These are phyloP conservation scores for Blumeriella jaapii DNA, from an alignment of 2,329 filamentous ascomycete species.

Conservation along the genomic window DNA sequence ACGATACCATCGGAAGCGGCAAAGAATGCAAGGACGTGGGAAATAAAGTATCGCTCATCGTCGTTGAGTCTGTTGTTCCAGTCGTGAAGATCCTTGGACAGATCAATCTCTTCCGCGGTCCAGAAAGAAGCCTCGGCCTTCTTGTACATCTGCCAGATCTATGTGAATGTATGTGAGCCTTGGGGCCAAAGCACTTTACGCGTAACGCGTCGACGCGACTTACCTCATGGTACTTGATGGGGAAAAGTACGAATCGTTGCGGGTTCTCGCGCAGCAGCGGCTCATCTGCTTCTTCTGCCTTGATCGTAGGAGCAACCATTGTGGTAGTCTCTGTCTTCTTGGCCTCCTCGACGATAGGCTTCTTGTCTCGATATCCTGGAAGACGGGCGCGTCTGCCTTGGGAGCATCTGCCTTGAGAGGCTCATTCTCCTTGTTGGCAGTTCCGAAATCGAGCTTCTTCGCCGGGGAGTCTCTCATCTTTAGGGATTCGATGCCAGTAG, in stretches of 20 bases:
- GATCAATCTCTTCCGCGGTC: constrained; percentile 98
- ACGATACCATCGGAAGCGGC: constrained; percentile 97
- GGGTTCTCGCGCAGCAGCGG: constrained; percentile 92
- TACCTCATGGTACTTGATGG: constrained; percentile 99
- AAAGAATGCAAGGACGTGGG: constrained; percentile 97
- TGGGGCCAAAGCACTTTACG: constrained; percentile 52
- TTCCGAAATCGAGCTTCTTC: constrained; percentile 77
- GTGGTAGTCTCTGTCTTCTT: constrained; percentile 39
- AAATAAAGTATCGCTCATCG: constrained; percentile 97
- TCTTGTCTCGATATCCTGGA: constrained; percentile 42
- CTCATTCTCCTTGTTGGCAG: constrained; percentile 72
- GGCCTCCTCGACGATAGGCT: constrained; percentile 39
- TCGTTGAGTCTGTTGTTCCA: constrained; percentile 98
- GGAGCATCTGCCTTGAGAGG: constrained; percentile 40
- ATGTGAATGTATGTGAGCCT: constrained; percentile 26
- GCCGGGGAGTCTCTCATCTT: constrained; percentile 81
- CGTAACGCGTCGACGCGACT: constrained; percentile 44
- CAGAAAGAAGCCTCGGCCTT: constrained; percentile 99
- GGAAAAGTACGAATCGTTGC: constrained; percentile 92
- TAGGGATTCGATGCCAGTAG: constrained; percentile 73
- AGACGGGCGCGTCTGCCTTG: constrained; percentile 38
- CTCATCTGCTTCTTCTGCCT: constrained; percentile 67
- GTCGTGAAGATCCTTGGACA: constrained; percentile 97
- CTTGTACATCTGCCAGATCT: constrained; percentile 99
- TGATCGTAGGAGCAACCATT: constrained; percentile 40